These are phyloP conservation scores for Fusarium equiseti DNA, from an alignment of 2,329 filamentous ascomycete genomes.

Conservation along the genomic window DNA sequence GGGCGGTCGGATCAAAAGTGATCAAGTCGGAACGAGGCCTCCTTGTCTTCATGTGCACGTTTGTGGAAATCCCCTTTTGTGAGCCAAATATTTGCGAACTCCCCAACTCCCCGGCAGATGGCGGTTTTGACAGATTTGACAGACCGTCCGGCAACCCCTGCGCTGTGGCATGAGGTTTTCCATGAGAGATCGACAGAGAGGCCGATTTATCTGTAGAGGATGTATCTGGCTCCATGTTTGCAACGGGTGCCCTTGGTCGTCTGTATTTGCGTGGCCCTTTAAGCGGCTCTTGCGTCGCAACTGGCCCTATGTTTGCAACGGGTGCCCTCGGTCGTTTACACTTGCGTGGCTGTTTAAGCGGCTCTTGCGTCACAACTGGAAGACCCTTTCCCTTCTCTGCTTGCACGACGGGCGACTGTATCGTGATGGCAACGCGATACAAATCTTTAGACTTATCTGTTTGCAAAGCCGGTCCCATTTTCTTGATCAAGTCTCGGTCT, in stretches of 20 bases:
- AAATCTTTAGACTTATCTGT: neutral
- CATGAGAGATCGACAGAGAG: neutral
- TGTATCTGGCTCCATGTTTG: conserved; percentile 6
- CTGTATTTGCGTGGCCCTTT: neutral
- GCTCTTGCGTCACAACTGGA: neutral
- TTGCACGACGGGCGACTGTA: neutral
- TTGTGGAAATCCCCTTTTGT: neutral
- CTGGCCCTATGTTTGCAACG: conserved; percentile 11
- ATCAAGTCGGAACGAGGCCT: conserved; percentile 1
- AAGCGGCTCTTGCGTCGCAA: neutral
- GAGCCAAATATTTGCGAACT: neutral
- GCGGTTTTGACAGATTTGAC: neutral
- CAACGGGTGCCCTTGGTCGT: neutral
- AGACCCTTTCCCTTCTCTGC: neutral
- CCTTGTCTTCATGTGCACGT: neutral
- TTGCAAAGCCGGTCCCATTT: conserved; percentile 22
- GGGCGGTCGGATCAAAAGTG: conserved; percentile 42
- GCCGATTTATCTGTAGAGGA: neutral
- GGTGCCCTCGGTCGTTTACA: neutral
- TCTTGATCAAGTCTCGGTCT: conserved; percentile 28
- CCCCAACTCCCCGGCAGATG: neutral
- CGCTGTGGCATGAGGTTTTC: neutral
- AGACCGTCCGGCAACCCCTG: neutral
- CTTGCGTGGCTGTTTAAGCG: neutral
- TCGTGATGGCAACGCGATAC: neutral